Evolutionary conservation across 1,284 basidiomycete species (phyloP).

Genomic region (Cystobasidiaceae sp.): DNA sequence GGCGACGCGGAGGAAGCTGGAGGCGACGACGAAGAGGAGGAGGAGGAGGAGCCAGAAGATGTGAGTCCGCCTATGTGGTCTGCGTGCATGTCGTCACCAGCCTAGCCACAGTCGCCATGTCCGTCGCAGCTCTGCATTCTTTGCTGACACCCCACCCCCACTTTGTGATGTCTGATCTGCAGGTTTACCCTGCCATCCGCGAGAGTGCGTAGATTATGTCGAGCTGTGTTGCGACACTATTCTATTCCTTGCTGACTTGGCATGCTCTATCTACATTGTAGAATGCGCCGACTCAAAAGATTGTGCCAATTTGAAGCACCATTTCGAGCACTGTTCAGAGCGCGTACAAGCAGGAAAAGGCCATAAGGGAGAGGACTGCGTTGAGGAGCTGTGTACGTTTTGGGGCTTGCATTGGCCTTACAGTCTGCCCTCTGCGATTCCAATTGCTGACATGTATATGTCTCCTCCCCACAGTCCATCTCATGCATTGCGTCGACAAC

Average conservation of each 20-base stretch:
- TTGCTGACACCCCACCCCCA: too few species aligned
- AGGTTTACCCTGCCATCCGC: constrained; percentile 24
- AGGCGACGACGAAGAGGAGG: constrained; percentile 35
- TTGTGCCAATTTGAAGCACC: constrained; percentile 67
- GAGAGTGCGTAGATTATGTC: constrained; percentile 14
- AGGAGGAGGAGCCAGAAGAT: constrained; percentile 43
- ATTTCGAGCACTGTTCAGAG: constrained; percentile 86
- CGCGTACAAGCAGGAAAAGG: constrained; percentile 75
- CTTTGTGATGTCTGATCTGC: neutral
- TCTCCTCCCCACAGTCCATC: constrained; percentile 46
- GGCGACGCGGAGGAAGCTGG: constrained; percentile 31
- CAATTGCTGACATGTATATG: neutral
- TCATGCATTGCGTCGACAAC: constrained; percentile 43
- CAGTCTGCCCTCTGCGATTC: neutral
- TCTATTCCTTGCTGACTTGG: neutral
- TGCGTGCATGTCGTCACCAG: too few species aligned
- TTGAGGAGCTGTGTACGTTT: constrained; percentile 64
- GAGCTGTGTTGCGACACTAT: neutral
- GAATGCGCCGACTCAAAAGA: constrained; percentile 65
- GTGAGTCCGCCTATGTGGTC: too few species aligned
- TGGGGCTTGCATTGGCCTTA: too few species aligned
- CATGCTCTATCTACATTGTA: constrained; percentile 1
- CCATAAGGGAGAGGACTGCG: constrained; percentile 81
- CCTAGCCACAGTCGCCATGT: too few species aligned
- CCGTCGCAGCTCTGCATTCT: too few species aligned